Evolutionary conservation across 148 eudicot genomes (phyloP).

Genomic region (Fagopyrum tataricum): DNA sequence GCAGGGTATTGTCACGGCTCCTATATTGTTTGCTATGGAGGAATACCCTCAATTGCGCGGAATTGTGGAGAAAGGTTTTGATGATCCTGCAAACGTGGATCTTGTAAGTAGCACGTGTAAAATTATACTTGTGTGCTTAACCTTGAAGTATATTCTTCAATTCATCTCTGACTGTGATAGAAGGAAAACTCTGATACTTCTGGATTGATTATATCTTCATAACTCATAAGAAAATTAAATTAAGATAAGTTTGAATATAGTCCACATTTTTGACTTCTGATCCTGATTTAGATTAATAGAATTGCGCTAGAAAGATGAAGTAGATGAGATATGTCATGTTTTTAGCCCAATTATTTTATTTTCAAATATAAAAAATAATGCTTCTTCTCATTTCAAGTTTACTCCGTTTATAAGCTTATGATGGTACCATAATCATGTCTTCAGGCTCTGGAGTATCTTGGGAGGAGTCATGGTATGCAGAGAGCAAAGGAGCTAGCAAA

Average conservation of each 20-base stretch:
- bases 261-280: neutral
- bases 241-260: neutral
- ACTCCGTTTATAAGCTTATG: neutral
- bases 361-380: too few relatives aligned
- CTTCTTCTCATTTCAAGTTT: too few relatives aligned
- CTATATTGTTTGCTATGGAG: conserved; percentile 84
- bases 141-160: neutral
- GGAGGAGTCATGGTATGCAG: conserved; percentile 73
- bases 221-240: neutral
- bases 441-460: conserved; percentile 83
- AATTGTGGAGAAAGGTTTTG: conserved; percentile 68
- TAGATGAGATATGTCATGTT: neutral
- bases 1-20: conserved; percentile 89
- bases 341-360: neutral
- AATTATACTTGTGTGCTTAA: neutral
- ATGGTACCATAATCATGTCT: neutral
- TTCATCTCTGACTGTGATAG: neutral
- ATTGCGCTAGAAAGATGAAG: too few relatives aligned
- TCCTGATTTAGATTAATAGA: too few relatives aligned
- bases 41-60: conserved; percentile 76
- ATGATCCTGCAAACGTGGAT: conserved; percentile 64
- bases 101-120: conserved; percentile 46
- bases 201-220: neutral
- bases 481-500: conserved; percentile 73
- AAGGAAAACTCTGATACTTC: neutral